Conservation (phyloP, 2,329 filamentous ascomycete species). For the Fonsecaea multimorphosa region DNA sequence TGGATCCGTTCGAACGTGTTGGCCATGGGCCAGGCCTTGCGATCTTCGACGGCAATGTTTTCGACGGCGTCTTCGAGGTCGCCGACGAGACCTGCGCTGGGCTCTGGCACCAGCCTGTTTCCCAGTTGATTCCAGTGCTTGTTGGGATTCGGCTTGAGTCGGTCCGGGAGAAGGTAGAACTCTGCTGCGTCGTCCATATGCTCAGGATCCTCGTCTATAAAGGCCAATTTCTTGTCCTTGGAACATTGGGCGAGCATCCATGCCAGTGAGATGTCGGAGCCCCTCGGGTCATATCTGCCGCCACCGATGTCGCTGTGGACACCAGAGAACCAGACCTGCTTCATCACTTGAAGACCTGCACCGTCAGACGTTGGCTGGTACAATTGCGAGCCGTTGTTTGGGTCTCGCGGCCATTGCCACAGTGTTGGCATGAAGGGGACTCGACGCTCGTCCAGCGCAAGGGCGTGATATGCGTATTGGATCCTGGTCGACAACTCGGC, state of each 20-base stretch:
- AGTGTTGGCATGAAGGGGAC: constrained; percentile 59
- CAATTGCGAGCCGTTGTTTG: constrained; percentile 47
- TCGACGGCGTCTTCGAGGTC: background rate
- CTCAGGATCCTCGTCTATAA: constrained; percentile 27
- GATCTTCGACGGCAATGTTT: constrained; percentile 15
- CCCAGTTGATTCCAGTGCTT: constrained; percentile 19
- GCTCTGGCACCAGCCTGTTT: constrained; percentile 8
- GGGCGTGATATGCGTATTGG: constrained; percentile 48
- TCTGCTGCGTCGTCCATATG: constrained; percentile 19
- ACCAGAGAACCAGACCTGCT: constrained; percentile 58
- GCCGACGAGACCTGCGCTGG: constrained; percentile 10
- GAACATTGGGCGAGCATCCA: constrained; percentile 62
- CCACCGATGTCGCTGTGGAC: constrained; percentile 55
- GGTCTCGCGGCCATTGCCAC: constrained; percentile 54
- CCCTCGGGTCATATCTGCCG: constrained; percentile 52
- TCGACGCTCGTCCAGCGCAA: constrained; percentile 49
- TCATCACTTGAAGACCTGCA: constrained; percentile 43
- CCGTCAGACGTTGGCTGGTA: constrained; percentile 42
- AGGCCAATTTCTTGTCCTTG: constrained; percentile 32
- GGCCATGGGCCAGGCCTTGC: constrained; percentile 22
- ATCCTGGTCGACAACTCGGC: constrained; percentile 42
- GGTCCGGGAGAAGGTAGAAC: constrained; percentile 29
- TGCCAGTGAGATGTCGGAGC: constrained; percentile 57
- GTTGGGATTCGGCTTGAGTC: constrained; percentile 23
- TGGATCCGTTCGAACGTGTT: constrained; percentile 27